phyloP scores from a whole-genome alignment of 495 filamentous ascomycete species.

The Lentithecium fluviatile region DNA sequence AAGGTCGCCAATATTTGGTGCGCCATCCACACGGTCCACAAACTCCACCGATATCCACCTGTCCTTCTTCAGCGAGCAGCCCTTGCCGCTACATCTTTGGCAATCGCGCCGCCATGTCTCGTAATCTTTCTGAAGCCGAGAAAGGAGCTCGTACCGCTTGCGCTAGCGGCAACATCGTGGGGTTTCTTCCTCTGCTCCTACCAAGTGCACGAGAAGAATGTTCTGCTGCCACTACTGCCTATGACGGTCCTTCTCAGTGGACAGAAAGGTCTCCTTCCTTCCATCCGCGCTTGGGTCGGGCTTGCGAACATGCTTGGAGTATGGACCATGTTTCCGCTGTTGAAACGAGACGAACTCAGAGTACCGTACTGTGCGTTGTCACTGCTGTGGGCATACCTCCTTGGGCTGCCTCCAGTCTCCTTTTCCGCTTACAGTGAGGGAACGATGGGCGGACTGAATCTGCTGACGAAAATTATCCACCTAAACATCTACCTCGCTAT shows the following conservation, averaged over 20 bases:
- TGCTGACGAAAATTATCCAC: conserved; percentile 67
- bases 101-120: conserved; percentile 74
- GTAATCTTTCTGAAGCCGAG: conserved; percentile 77
- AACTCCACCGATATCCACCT: conserved; percentile 62
- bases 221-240: conserved; percentile 83
- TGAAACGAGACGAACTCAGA: conserved; percentile 77
- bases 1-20: conserved; percentile 99
- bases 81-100: conserved; percentile 67
- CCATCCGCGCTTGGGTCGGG: conserved; percentile 81
- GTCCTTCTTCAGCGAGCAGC: conserved; percentile 73
- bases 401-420: conserved; percentile 79
- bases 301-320: conserved; percentile 87
- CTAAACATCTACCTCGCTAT: conserved; percentile 71
- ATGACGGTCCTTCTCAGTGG: conserved; percentile 84
- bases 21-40: conserved; percentile 81
- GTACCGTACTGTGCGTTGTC: conserved; percentile 83
- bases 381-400: conserved; percentile 82
- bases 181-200: conserved; percentile 97
- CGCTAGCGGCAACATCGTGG: conserved; percentile 81
- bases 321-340: conserved; percentile 92
- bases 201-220: conserved; percentile 97
- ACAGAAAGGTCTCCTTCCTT: conserved; percentile 69
- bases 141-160: conserved; percentile 72
- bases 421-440: conserved; percentile 58
- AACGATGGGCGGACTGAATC: conserved; percentile 44